A percentile compares a stretch with the other conserved stretches of the same genome.
Evolutionary conservation across 805 yeast species (phyloP).

Genomic region (Yarrowia phangngaensis): DNA sequence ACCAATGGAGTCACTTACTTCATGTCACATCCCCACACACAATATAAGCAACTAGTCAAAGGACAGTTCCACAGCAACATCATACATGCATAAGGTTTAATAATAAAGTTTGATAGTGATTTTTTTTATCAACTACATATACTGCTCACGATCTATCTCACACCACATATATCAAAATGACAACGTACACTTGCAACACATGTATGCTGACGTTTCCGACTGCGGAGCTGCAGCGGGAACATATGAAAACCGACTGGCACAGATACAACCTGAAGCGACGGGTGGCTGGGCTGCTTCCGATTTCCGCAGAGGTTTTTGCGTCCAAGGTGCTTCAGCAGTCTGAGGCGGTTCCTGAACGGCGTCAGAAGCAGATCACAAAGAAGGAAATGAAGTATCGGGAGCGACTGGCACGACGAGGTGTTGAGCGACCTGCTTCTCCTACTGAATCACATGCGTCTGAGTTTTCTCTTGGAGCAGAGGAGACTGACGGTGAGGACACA

Average conservation of each 20-base stretch:
- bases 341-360: constrained; percentile 30
- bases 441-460: constrained; percentile 31
- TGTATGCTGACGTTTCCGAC: constrained; percentile 77
- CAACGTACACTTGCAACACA: constrained; percentile 73
- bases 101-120: constrained; percentile 10
- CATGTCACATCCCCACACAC: too few species aligned
- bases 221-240: constrained; percentile 82
- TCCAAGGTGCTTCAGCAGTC: constrained; percentile 54
- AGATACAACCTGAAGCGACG: constrained; percentile 91
- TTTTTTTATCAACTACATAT: constrained; percentile 16
- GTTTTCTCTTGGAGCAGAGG: constrained; percentile 33
- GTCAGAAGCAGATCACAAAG: constrained; percentile 39
- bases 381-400: constrained; percentile 40
- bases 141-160: not conserved
- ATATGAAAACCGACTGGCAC: constrained; percentile 98
- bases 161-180: not conserved
- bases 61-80: too few species aligned
- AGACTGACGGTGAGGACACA: constrained; percentile 27
- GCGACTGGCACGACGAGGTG: constrained; percentile 32
- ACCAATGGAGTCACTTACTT: too few species aligned
- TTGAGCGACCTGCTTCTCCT: constrained; percentile 21
- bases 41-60: too few species aligned
- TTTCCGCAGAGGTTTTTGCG: constrained; percentile 63
- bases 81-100: constrained; percentile 22
- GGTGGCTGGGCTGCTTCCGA: constrained; percentile 77